These are phyloP conservation scores for Yarrowia deformans DNA, from an alignment of 805 yeast genomes.

Conservation along the genomic window DNA sequence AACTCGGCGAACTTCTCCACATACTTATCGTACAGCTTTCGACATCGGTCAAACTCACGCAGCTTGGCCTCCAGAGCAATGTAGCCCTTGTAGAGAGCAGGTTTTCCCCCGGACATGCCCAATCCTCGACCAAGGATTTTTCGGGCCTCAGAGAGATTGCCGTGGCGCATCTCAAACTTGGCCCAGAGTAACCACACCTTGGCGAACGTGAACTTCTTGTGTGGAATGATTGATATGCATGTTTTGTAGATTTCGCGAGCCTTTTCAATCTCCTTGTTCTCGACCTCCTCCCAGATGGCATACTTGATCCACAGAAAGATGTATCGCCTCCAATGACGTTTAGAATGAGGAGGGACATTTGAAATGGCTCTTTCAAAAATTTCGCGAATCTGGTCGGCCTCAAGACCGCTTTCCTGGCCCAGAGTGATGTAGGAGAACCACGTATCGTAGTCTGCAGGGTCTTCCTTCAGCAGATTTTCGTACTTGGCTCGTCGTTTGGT, in stretches of 20 bases:
- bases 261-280: conserved; percentile 52
- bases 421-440: conserved; percentile 83
- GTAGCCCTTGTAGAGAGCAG: conserved; percentile 66
- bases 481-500: conserved; percentile 64
- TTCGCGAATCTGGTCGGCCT: conserved; percentile 49
- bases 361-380: conserved; percentile 58
- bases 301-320: conserved; percentile 73
- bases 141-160: conserved; percentile 61
- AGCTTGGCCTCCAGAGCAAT: conserved; percentile 69
- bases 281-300: conserved; percentile 67
- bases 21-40: conserved; percentile 73
- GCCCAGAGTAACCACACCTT: conserved; percentile 77
- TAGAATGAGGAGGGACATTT: conserved; percentile 49
- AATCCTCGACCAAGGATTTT: conserved; percentile 74
- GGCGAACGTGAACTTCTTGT: conserved; percentile 66
- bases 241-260: conserved; percentile 62
- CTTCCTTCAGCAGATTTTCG: conserved; percentile 54
- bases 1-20: conserved; percentile 58
- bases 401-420: conserved; percentile 53
- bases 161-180: conserved; percentile 75
- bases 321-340: conserved; percentile 70
- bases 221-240: conserved; percentile 62
- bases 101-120: conserved; percentile 67
- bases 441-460: conserved; percentile 69
- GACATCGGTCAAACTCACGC: conserved; percentile 81